These are phyloP conservation scores for Diutina scorzettiae DNA, from an alignment of 1,139 yeast species.

Conservation along the genomic window DNA sequence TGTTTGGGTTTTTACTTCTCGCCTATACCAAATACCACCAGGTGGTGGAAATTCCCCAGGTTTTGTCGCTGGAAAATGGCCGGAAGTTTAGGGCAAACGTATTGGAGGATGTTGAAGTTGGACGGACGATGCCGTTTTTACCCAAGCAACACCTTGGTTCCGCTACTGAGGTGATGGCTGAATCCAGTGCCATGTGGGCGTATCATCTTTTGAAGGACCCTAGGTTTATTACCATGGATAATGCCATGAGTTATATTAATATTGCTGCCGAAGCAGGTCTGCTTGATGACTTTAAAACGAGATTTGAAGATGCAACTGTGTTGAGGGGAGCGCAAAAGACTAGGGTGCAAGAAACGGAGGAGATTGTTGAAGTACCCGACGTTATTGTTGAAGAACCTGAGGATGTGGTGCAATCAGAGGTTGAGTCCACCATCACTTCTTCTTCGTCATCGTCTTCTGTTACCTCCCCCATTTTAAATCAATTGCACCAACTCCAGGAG, in stretches of 20 bases:
- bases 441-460: constrained; percentile 9
- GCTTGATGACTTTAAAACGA: constrained; percentile 35
- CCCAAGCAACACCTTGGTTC: constrained; percentile 39
- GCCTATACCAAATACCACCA: constrained; percentile 37
- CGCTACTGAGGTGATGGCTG: constrained; percentile 44
- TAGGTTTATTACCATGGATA: constrained; percentile 25
- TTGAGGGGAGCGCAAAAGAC: constrained; percentile 17
- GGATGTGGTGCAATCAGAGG: constrained; percentile 7
- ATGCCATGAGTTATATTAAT: constrained; percentile 41
- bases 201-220: constrained; percentile 35
- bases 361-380: constrained; percentile 15
- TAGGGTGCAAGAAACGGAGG: constrained; percentile 9
- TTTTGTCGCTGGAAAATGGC: constrained; percentile 34
- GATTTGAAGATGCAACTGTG: constrained; percentile 38
- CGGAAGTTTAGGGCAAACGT: constrained; percentile 33
- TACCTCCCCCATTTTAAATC: constrained; percentile 19
- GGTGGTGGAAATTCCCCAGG: constrained; percentile 22
- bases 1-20: constrained; percentile 43
- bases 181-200: constrained; percentile 69
- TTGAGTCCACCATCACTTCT: no score
- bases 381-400: constrained; percentile 9
- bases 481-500: constrained; percentile 8
- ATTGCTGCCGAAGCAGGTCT: constrained; percentile 38
- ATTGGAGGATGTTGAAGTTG: constrained; percentile 16
- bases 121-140: constrained; percentile 40